Evolutionary conservation across 345 rosid species (phyloP).

Genomic region (Aquilaria sinensis): DNA sequence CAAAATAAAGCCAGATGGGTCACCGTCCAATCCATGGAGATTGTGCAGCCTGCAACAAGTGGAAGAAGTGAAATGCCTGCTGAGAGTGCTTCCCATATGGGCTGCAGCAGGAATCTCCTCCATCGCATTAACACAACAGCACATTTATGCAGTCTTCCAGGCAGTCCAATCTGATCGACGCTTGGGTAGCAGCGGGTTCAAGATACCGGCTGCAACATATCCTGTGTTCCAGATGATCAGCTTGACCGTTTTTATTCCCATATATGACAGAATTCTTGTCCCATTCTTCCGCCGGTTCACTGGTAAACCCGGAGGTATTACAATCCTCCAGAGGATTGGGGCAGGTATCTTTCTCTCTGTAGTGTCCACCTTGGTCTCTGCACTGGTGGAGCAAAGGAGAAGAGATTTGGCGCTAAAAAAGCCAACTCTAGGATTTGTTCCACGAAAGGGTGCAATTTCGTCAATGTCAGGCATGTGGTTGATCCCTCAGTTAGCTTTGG

Average conservation of each 20-base stretch:
- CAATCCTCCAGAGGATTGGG: slow-evolving; percentile 36
- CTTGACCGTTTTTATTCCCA: slow-evolving; percentile 43
- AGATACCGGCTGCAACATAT: slow-evolving; percentile 49
- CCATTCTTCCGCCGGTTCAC: slow-evolving; percentile 34
- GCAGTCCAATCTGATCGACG: slow-evolving; percentile 49
- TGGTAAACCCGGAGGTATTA: slow-evolving; percentile 39
- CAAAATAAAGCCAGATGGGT: slow-evolving; percentile 39
- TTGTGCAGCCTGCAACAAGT: slow-evolving; percentile 67
- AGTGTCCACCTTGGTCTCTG: slow-evolving; percentile 19
- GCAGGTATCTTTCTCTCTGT: slow-evolving; percentile 26
- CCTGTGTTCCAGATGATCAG: slow-evolving; percentile 48
- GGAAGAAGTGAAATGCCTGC: slow-evolving; percentile 56
- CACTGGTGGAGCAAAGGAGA: slow-evolving; percentile 23
- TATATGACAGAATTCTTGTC: slow-evolving; percentile 43
- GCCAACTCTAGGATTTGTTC: slow-evolving; percentile 21
- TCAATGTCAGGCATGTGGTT: slow-evolving; percentile 30
- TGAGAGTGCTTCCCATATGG: slow-evolving; percentile 60
- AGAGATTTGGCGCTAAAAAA: slow-evolving; percentile 23
- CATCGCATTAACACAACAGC: slow-evolving; percentile 38
- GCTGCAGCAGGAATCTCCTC: slow-evolving; percentile 35
- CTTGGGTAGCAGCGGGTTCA: slow-evolving; percentile 25
- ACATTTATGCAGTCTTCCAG: slow-evolving; percentile 54
- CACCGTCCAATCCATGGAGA: slow-evolving; percentile 47
- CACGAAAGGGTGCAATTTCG: slow-evolving; percentile 29
- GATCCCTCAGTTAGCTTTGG: slow-evolving; percentile 27